Percentiles rank a stretch among this genome's conserved stretches.
Conservation (phyloP, 2,329 filamentous ascomycete species). For the Furcasterigmium sp. region DNA sequence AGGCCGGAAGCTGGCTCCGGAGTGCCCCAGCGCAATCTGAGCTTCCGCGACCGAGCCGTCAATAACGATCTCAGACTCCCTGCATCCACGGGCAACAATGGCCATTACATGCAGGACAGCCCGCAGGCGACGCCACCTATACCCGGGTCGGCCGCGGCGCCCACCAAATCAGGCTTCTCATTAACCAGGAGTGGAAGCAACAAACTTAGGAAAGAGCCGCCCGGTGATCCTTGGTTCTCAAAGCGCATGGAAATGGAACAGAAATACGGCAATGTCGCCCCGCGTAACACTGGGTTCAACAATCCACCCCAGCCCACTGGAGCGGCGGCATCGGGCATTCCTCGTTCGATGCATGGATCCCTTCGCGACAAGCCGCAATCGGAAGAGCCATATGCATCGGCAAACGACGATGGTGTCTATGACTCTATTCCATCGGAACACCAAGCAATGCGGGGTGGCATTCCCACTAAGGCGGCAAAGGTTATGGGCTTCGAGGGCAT, state of each 20-base stretch:
- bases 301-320: background rate
- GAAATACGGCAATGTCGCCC: slow-evolving; percentile 21
- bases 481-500: slow-evolving; percentile 10
- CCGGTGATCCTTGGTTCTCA: slow-evolving; percentile 43
- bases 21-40: slow-evolving; percentile 49
- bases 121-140: slow-evolving; percentile 19
- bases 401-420: background rate
- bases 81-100: slow-evolving; percentile 9
- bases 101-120: slow-evolving; percentile 8
- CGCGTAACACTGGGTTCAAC: slow-evolving; percentile 14
- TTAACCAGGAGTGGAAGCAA: slow-evolving; percentile 48
- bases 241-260: slow-evolving; percentile 37
- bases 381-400: slow-evolving; percentile 8
- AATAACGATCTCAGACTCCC: slow-evolving; percentile 34
- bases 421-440: background rate
- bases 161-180: slow-evolving; percentile 21
- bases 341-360: slow-evolving; percentile 10
- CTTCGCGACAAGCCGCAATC: slow-evolving; percentile 26
- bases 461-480: slow-evolving; percentile 12
- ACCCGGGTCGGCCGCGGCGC: slow-evolving; percentile 9
- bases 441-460: slow-evolving; percentile 3
- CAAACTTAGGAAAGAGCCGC: slow-evolving; percentile 53
- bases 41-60: slow-evolving; percentile 54
- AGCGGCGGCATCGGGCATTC: background rate
- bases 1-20: slow-evolving; percentile 8